These are phyloP conservation scores for Chamaecyparis obtusa DNA, from an alignment of 75 land plant species.

Conservation along the genomic window DNA sequence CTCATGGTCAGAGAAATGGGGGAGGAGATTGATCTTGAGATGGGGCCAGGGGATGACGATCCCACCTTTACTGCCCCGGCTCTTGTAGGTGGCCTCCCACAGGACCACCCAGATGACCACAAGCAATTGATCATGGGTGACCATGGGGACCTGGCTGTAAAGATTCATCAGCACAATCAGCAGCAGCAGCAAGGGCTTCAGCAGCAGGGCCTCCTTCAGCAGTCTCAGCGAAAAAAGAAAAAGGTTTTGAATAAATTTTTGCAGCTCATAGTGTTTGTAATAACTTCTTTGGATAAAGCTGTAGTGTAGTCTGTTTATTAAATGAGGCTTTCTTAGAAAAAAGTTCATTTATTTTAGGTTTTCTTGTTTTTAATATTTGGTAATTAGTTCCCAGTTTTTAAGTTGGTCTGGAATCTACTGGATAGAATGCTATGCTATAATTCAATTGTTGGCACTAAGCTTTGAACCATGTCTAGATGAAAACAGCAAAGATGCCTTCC, in stretches of 20 bases:
- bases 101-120: conserved; percentile 57
- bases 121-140: conserved; percentile 57
- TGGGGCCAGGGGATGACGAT: conserved; percentile 91
- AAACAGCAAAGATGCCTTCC: neutral
- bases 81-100: conserved; percentile 19
- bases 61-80: conserved; percentile 56
- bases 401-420: neutral
- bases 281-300: neutral
- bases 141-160: conserved; percentile 21
- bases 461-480: neutral
- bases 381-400: neutral
- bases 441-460: neutral
- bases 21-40: conserved; percentile 94
- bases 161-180: conserved; percentile 51
- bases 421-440: neutral
- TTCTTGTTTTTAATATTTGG: neutral
- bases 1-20: conserved; percentile 72
- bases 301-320: neutral
- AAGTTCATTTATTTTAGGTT: neutral
- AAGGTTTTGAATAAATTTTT: conserved; percentile 9
- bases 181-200: conserved; percentile 67
- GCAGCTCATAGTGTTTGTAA: neutral
- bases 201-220: conserved; percentile 40
- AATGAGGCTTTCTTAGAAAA: neutral
- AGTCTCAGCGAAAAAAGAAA: conserved; percentile 79